Evolutionary conservation across 352 stramenopile species (phyloP).

Genomic region (Phytopythium vexans): DNA sequence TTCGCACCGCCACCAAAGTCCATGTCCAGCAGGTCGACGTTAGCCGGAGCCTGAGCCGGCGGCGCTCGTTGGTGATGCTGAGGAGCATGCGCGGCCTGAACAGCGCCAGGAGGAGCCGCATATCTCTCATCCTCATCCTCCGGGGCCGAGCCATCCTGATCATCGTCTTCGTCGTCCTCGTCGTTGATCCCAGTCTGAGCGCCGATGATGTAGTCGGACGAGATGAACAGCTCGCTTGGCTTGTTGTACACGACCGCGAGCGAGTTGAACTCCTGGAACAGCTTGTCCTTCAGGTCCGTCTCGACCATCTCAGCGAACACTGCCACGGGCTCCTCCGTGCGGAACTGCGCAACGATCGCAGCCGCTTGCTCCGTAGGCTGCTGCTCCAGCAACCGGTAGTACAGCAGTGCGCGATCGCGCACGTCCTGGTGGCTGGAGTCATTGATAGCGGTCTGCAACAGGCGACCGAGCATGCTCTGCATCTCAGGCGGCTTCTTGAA

Average conservation of each 20-base stretch:
- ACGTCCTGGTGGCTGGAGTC: constrained; percentile 95
- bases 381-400: constrained; percentile 94
- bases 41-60: constrained; percentile 18
- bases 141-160: constrained; percentile 26
- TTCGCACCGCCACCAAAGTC: constrained; percentile 48
- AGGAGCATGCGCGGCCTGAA: neutral
- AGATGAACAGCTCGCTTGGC: constrained; percentile 94
- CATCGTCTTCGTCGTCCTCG: constrained; percentile 48
- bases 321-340: constrained; percentile 73
- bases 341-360: constrained; percentile 83
- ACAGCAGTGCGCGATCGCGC: constrained; percentile 96
- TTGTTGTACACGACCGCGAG: constrained; percentile 97
- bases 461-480: constrained; percentile 95
- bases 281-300: constrained; percentile 81
- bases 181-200: constrained; percentile 29
- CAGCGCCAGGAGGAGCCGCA: neutral
- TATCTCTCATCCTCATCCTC: constrained; percentile 17
- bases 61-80: constrained; percentile 39
- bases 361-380: constrained; percentile 91
- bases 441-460: constrained; percentile 93
- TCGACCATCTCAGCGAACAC: constrained; percentile 85
- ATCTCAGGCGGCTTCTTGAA: constrained; percentile 98
- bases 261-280: constrained; percentile 98
- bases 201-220: constrained; percentile 55
- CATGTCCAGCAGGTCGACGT: constrained; percentile 75